phyloP scores from a whole-genome alignment of 495 filamentous ascomycete species.

The Podospora pseudocomata region DNA sequence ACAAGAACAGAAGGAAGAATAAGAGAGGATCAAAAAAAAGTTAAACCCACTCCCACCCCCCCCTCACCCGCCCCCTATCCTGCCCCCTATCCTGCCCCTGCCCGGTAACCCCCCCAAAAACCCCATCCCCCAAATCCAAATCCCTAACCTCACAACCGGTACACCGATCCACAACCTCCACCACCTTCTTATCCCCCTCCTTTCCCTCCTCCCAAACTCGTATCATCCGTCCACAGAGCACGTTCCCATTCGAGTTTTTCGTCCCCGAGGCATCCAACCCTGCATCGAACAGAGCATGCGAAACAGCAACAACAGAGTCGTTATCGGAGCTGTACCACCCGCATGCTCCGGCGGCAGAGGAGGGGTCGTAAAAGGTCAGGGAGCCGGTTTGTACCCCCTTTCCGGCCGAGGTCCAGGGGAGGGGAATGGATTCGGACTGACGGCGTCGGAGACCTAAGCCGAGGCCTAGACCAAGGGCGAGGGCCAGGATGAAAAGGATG shows the following conservation, averaged over 20 bases:
- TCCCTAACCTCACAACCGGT: conserved; percentile 60
- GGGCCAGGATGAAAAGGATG: not conserved
- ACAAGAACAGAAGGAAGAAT: not conserved
- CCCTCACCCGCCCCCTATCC: conserved; percentile 54
- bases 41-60: conserved; percentile 66
- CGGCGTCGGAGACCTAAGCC: not conserved
- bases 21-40: no score
- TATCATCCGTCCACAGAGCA: conserved; percentile 64
- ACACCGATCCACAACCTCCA: conserved; percentile 74
- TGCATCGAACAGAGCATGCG: not conserved
- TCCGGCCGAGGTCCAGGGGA: not conserved
- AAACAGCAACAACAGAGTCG: not conserved
- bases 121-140: conserved; percentile 60
- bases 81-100: conserved; percentile 48
- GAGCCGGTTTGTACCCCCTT: not conserved
- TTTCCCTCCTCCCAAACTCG: conserved; percentile 51
- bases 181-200: conserved; percentile 49
- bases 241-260: conserved; percentile 63
- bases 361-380: not conserved
- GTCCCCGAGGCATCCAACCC: not conserved
- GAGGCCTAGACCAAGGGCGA: conserved; percentile 1
- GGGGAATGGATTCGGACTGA: not conserved
- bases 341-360: not conserved
- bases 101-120: conserved; percentile 52
- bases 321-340: not conserved